Conservation (phyloP, 2,329 filamentous ascomycete genomes). For the Clarireedia monteithiana region DNA sequence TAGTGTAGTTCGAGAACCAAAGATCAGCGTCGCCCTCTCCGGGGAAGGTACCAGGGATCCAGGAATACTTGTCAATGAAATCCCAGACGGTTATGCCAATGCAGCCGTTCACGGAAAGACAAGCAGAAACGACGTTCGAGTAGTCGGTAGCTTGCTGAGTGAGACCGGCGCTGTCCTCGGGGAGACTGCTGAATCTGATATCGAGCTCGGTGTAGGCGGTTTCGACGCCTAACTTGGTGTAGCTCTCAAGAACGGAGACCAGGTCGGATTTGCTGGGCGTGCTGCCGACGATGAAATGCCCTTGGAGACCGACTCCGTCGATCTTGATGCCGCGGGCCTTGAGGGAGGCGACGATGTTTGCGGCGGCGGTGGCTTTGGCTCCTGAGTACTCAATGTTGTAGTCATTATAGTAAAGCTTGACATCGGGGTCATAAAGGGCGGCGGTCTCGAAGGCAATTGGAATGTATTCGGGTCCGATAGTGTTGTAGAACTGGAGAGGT, state of each 20-base stretch:
- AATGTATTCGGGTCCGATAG: slow-evolving; percentile 45
- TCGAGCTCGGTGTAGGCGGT: slow-evolving; percentile 57
- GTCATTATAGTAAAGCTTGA: slow-evolving; percentile 40
- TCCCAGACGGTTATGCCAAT: slow-evolving; percentile 29
- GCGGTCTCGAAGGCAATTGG: slow-evolving; percentile 25
- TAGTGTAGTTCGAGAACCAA: slow-evolving; percentile 36
- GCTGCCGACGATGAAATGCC: slow-evolving; percentile 50
- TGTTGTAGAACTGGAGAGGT: not conserved
- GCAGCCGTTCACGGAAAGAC: slow-evolving; percentile 18
- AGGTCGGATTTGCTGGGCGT: slow-evolving; percentile 40
- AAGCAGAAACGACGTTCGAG: slow-evolving; percentile 24
- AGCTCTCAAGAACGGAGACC: slow-evolving; percentile 40
- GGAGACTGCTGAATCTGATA: slow-evolving; percentile 42
- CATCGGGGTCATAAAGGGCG: slow-evolving; percentile 19
- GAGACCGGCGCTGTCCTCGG: slow-evolving; percentile 34
- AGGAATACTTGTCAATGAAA: slow-evolving; percentile 30
- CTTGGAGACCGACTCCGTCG: slow-evolving; percentile 56
- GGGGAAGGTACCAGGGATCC: slow-evolving; percentile 35
- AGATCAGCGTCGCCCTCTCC: slow-evolving; percentile 36
- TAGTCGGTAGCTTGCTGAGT: slow-evolving; percentile 43
- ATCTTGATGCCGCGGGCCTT: slow-evolving; percentile 45
- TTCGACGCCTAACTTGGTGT: slow-evolving; percentile 45
- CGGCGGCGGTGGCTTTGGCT: slow-evolving; percentile 38
- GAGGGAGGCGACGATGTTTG: slow-evolving; percentile 38
- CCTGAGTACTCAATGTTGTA: slow-evolving; percentile 53